Base-by-base conservation (phyloP, 78 protist species). In the Speleostelium caveatum region DNA sequence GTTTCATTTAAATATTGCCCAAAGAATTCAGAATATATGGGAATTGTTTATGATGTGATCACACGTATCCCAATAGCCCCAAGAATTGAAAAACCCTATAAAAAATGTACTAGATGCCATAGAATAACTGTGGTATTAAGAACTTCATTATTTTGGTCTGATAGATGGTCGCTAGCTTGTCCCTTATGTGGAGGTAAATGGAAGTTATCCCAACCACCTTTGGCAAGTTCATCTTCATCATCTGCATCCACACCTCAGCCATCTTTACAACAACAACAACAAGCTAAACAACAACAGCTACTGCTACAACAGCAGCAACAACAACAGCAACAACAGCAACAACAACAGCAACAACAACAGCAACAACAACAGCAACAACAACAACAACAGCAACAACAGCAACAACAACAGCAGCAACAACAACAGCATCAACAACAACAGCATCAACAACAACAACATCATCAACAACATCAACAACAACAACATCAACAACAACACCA, bases 181-280 rank as follows among this genome's bases (percentile, higher is more conserved):
- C 91, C 91, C 16, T 61, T 83, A 17, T 83, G 91, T 83, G 77
- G 91, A 69, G 91, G 91, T 41, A 83, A 69, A 83, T 83, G 91
- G 91, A 83, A 60, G 42, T 56, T 72, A 32, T 69, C 39, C n/a
- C 36, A 65, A 22, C 66, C 39, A 30, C 42, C 12, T 32, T 35
- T 42, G 42, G 16, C 38, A 28, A 42, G 36, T 51, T 42, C 33
- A 21, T 69, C 75, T 45, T 45, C 75, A 19, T 67, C 33, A 42
- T 69, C 6, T 28, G n/a, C 39, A 17, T 22, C 45, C 12, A 39
- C 49, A 55, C 74, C 35, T 21, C 63, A 53, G 19, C 77, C 17
- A 30, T 45, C 24, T 6, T 19, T 56, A 30, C 59, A 28, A 33
- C 19, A n/a, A 14, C 77, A 26, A 30, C 61, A n/a, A 41, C 58